phyloP scores from a whole-genome alignment of 192 early-diverging fungal species.

The Rhizoclosmatium globosum region DNA sequence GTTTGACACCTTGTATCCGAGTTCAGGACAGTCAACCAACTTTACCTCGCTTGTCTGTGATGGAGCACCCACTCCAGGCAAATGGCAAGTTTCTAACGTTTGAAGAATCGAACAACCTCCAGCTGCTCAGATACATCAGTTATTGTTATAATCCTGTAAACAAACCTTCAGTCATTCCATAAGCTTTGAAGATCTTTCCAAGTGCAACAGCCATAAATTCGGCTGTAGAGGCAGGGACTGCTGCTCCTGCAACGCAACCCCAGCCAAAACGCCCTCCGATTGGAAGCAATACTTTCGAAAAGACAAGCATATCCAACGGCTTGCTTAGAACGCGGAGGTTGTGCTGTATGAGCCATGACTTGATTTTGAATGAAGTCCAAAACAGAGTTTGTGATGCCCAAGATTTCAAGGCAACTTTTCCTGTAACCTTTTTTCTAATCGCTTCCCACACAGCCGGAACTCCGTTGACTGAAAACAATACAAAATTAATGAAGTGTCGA shows the following conservation, averaged over 20 bases:
- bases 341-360: constrained; percentile 62
- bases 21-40: constrained; percentile 68
- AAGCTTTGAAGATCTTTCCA: constrained; percentile 75
- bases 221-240: constrained; percentile 83
- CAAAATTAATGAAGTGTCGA: too few relatives aligned
- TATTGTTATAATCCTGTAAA: constrained; percentile 58
- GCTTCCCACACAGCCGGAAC: constrained; percentile 81
- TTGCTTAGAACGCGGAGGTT: constrained; percentile 68
- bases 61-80: constrained; percentile 77
- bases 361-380: constrained; percentile 75
- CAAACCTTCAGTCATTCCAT: constrained; percentile 80
- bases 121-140: background rate
- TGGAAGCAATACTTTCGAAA: constrained; percentile 77
- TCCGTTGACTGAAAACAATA: constrained; percentile 52
- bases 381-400: constrained; percentile 76
- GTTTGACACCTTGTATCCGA: constrained; percentile 44
- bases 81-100: constrained; percentile 2
- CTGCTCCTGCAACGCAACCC: constrained; percentile 87
- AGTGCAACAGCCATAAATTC: constrained; percentile 82
- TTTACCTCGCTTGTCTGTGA: constrained; percentile 76
- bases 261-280: constrained; percentile 84
- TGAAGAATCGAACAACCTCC: constrained; percentile 22
- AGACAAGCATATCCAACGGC: constrained; percentile 75
- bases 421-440: constrained; percentile 84
- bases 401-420: constrained; percentile 61